Base-by-base conservation (phyloP, 2,329 filamentous ascomycete genomes). In the Hortaea werneckii region DNA sequence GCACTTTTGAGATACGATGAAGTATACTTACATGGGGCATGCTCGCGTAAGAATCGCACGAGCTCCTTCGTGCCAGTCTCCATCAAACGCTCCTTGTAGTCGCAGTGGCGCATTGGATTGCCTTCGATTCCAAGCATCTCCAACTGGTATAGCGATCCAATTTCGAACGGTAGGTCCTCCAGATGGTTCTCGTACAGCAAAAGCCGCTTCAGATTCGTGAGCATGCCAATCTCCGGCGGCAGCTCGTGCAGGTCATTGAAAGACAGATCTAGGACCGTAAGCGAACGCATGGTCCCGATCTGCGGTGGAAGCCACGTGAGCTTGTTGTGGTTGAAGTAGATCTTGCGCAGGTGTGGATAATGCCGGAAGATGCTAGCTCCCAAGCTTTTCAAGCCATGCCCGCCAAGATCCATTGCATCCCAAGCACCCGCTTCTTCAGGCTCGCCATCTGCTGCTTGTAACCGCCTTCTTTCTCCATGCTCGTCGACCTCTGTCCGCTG, bases 291-390 rank as follows among this genome's bases (percentile, higher is more conserved):
- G 57, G 83, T 78, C 35, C 92, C 89, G 62, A 98, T 87, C 20
- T 81, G 75, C 34, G 84, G 71, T 9, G 90, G 88, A n/a, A 98
- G 71, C 40, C 77, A 75, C 28, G 80, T 80, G 48, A 98, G 76
- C 64, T 88, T 89, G 73, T 98, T 98, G 55, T 88, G 90, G 57
- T 88, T 88, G 51, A 98, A 80, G 65, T 94, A 95, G 29, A 98
- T 78, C 66, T 94, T 90, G 54, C 85, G 85, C 46, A 98, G 73
- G 65, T 98, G 96, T 39, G 77, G 77, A 67, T 96, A 98, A 55
- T 68, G 67, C 54, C 78, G 75, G 70, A 96, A 96, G 29, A 98
- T 73, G 39, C 84, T 79, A 6, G 78, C 71, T 1, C 88, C 82
- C 29, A 98, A 74, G 48, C 87, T 85, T 55, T 88, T 83, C 41